These are phyloP conservation scores for Exophiala dermatitidis DNA, from an alignment of 2,329 filamentous ascomycete species.

Conservation along the genomic window DNA sequence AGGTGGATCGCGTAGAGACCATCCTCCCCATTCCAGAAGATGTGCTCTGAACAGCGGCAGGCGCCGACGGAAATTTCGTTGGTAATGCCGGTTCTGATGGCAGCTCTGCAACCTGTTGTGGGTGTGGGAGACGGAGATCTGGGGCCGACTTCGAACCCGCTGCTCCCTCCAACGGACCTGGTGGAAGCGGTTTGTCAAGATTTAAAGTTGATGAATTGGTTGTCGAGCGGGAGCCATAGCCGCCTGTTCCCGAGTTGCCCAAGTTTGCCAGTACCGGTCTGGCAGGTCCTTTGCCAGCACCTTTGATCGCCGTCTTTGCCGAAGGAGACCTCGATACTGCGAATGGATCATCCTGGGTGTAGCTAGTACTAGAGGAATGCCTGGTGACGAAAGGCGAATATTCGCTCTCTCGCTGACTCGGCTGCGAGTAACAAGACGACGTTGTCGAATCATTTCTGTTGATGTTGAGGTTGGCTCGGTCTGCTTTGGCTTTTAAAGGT, in stretches of 20 bases:
- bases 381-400: slow-evolving; percentile 21
- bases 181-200: slow-evolving; percentile 21
- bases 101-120: slow-evolving; percentile 5
- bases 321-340: slow-evolving; percentile 4
- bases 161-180: slow-evolving; percentile 10
- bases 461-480: slow-evolving; percentile 10
- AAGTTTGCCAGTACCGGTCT: not conserved
- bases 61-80: not conserved
- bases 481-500: slow-evolving; percentile 1
- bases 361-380: slow-evolving; percentile 23
- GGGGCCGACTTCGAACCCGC: slow-evolving; percentile 14
- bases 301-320: slow-evolving; percentile 1
- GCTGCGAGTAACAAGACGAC: slow-evolving; percentile 22
- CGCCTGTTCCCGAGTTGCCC: not conserved
- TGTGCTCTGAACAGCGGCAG: not conserved
- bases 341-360: slow-evolving; percentile 14
- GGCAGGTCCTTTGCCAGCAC: not conserved
- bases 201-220: slow-evolving; percentile 8
- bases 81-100: slow-evolving; percentile 2
- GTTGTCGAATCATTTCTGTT: slow-evolving; percentile 22
- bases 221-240: slow-evolving; percentile 1
- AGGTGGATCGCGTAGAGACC: slow-evolving; percentile 3
- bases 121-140: slow-evolving; percentile 8
- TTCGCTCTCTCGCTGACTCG: slow-evolving; percentile 17
- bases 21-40: slow-evolving; percentile 4